Evolutionary conservation across 257 asterid genomes (phyloP).

Genomic region (Salvia rosmarinus): DNA sequence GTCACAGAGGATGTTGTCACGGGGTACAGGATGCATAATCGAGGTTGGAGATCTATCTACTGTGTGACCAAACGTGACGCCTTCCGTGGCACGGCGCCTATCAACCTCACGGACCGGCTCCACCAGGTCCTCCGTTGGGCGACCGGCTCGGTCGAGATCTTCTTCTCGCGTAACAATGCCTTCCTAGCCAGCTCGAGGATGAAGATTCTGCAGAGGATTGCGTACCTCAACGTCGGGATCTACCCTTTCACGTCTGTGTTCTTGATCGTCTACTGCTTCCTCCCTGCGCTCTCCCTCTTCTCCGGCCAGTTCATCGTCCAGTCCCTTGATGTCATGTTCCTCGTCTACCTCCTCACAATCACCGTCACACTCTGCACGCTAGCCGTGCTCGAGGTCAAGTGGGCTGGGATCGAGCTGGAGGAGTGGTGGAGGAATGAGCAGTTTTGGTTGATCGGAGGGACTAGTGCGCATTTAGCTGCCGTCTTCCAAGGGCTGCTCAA

Average conservation of each 20-base stretch:
- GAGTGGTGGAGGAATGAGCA: conserved; percentile 79
- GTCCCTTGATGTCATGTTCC: conserved; percentile 48
- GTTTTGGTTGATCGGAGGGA: conserved; percentile 66
- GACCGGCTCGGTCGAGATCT: conserved; percentile 65
- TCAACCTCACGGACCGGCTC: conserved; percentile 66
- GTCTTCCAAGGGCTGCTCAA: conserved; percentile 67
- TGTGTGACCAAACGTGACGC: conserved; percentile 66
- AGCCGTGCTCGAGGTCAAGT: conserved; percentile 57
- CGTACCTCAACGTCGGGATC: conserved; percentile 66
- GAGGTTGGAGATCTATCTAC: conserved; percentile 70
- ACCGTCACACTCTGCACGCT: conserved; percentile 55
- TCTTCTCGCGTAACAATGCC: conserved; percentile 68
- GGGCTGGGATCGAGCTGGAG: conserved; percentile 63
- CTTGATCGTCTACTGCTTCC: conserved; percentile 64
- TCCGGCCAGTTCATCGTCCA: conserved; percentile 62
- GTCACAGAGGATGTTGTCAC: conserved; percentile 79
- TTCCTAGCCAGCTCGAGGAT: conserved; percentile 39
- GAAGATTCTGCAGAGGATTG: conserved; percentile 58
- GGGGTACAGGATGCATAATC: conserved; percentile 68
- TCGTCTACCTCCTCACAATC: conserved; percentile 47
- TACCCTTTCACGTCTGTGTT: conserved; percentile 67
- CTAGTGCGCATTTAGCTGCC: conserved; percentile 65
- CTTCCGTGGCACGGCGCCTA: conserved; percentile 69
- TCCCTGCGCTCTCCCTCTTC: conserved; percentile 64
- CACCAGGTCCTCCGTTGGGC: conserved; percentile 79